Evolutionary conservation across 225 moss, liverwort and hornwort species (phyloP), one percentile per base, ranked within the genome.

Genomic region (Pseudoscleropodium purum): DNA sequence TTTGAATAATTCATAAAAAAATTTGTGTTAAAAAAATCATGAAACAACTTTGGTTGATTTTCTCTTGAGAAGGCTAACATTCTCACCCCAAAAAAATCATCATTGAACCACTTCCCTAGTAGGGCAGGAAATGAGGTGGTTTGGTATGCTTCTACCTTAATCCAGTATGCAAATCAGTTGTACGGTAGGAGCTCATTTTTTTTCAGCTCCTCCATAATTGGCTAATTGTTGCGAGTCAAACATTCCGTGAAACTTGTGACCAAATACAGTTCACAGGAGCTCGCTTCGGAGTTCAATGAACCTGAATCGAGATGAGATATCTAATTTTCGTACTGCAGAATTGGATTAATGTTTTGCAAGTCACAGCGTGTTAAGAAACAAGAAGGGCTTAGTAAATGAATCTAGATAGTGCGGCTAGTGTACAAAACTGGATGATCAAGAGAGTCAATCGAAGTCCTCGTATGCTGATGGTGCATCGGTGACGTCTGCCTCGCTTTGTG

Each of bases 381-480:
- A 81, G 83, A 74, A 76, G 84, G 88, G 64, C 70, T 76, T 79
- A 61, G 73, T 84, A 73, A 74, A 88, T 77, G 90, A 81, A 82
- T 84, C 74, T 76, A 37, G 34, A 89, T 84, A 87, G 85, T 80
- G 79, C 81, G 54, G 70, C 78, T 93, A 90, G 43, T 86, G 75
- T 92, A 93, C 92, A 94, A 90, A 93, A 91, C 81, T 89, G 90
- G 62, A 92, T 78, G 81, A 87, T 81, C 47, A 70, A 66, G 45
- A 87, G 36, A 68, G 78, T 95, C 87, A 95, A 80, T 95, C 95
- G 68, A 96, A 95, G 83, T 97, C 96, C 88, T 97, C 95, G 83
- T 96, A 96, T 43, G 94, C 94, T 85, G 97, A 97, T 64, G 96
- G 96, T 66, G 94, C 95, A 89, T 97, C 97, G 37, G 96, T 96